Conservation (phyloP, 352 stramenopile species). For the Globisporangium iwayamae region DNA sequence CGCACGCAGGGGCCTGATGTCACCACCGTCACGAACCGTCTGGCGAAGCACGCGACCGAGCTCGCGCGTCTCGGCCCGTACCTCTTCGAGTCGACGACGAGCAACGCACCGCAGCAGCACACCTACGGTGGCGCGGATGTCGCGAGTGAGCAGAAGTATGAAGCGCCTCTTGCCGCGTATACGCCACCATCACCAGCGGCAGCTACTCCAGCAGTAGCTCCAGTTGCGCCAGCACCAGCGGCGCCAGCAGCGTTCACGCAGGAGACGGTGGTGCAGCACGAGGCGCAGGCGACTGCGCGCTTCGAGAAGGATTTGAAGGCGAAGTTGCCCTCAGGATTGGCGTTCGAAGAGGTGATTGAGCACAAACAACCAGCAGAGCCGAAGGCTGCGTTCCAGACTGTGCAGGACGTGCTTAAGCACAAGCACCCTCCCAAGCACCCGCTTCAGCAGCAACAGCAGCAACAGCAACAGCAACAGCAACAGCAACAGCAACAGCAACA, state of each 20-base stretch:
- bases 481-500: slow-evolving; percentile 7
- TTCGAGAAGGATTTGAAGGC: slow-evolving; percentile 1
- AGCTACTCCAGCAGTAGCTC: too few species aligned
- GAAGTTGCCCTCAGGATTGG: background rate
- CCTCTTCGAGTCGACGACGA: slow-evolving; percentile 26
- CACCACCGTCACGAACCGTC: slow-evolving; percentile 23
- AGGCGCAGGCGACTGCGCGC: background rate
- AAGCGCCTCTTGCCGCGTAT: background rate
- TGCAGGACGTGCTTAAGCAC: slow-evolving; percentile 22
- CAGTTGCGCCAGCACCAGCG: background rate
- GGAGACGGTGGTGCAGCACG: slow-evolving; percentile 3
- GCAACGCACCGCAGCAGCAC: background rate
- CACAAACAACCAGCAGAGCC: background rate
- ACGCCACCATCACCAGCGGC: background rate
- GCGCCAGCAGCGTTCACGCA: background rate
- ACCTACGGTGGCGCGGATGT: background rate
- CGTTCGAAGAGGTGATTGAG: slow-evolving; percentile 5
- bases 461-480: slow-evolving; percentile 14
- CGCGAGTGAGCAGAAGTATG: background rate
- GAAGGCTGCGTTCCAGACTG: slow-evolving; percentile 21
- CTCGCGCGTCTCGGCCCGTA: slow-evolving; percentile 45
- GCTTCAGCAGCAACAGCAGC: slow-evolving; percentile 12
- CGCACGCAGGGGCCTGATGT: slow-evolving; percentile 34
- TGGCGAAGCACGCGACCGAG: slow-evolving; percentile 41
- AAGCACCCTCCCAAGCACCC: background rate